Evolutionary conservation across 371 early-diverging fungal genomes (phyloP).

Genomic region (Paraphysoderma sedebokerense): DNA sequence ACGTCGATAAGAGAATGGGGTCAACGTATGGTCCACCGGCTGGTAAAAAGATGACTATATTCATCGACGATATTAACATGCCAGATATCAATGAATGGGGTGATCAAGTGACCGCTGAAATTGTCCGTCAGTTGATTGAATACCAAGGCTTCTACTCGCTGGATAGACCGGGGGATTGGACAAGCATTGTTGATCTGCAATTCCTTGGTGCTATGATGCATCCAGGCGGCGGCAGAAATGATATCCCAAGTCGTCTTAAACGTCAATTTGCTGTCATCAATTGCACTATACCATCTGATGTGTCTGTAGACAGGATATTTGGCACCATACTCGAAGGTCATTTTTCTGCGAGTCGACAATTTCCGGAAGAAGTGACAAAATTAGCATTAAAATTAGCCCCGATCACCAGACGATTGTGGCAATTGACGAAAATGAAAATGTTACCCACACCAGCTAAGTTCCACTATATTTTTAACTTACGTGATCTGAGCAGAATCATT

Average conservation of each 20-base stretch:
- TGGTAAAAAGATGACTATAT: slow-evolving; percentile 42
- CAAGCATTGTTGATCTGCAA: slow-evolving; percentile 34
- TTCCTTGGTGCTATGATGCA: slow-evolving; percentile 46
- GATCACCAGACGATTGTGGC: slow-evolving; percentile 35
- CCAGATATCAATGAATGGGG: slow-evolving; percentile 54
- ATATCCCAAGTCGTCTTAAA: slow-evolving; percentile 38
- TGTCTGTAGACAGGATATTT: slow-evolving; percentile 40
- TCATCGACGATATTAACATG: slow-evolving; percentile 43
- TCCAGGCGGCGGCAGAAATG: slow-evolving; percentile 42
- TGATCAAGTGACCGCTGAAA: slow-evolving; percentile 42
- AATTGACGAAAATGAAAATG: slow-evolving; percentile 38
- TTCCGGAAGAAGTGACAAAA: slow-evolving; percentile 25
- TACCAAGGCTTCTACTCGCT: slow-evolving; percentile 40
- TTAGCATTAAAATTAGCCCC: slow-evolving; percentile 18
- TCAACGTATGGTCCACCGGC: slow-evolving; percentile 44
- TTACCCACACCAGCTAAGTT: slow-evolving; percentile 45
- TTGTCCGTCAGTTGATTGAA: slow-evolving; percentile 41
- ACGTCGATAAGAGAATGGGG: slow-evolving; percentile 43
- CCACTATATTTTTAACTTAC: slow-evolving; percentile 45
- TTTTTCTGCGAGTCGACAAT: slow-evolving; percentile 25
- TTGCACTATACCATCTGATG: slow-evolving; percentile 41
- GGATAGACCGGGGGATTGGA: slow-evolving; percentile 44
- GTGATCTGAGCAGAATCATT: slow-evolving; percentile 35
- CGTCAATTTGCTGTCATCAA: slow-evolving; percentile 35
- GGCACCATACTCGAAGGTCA: slow-evolving; percentile 42